Evolutionary conservation across 805 yeast genomes (phyloP).

Genomic region (Blastobotrys chiropterorum): DNA sequence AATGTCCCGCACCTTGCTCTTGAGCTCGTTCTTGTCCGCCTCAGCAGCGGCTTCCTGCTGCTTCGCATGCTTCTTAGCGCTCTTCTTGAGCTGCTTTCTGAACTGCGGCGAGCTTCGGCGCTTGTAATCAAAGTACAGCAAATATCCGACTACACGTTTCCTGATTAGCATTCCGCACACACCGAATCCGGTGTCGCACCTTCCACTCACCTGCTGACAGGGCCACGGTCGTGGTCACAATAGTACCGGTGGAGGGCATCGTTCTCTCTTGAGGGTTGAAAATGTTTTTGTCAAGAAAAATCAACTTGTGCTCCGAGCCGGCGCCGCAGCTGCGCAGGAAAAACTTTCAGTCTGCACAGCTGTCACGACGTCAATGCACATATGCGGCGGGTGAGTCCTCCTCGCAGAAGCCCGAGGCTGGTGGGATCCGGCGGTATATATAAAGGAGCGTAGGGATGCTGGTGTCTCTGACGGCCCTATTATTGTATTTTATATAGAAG

Average conservation of each 20-base stretch:
- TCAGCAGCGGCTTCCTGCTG: conserved; percentile 50
- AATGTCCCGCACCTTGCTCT: conserved; percentile 54
- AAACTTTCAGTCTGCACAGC: neutral
- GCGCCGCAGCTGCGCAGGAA: neutral
- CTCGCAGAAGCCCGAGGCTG: neutral
- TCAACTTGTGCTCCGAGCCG: neutral
- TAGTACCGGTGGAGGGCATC: conserved; percentile 31
- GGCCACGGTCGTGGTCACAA: conserved; percentile 27
- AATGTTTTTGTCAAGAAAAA: neutral
- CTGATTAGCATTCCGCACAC: too few relatives aligned
- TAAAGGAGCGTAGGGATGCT: too few relatives aligned
- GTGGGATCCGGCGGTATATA: neutral
- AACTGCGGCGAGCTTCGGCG: conserved; percentile 80
- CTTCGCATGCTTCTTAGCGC: conserved; percentile 55
- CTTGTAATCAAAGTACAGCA: conserved; percentile 83
- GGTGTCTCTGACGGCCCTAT: too few relatives aligned
- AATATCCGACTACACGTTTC: conserved; percentile 51
- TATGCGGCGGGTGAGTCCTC: neutral
- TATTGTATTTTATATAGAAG: too few relatives aligned
- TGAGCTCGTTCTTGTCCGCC: conserved; percentile 49
- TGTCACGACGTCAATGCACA: neutral
- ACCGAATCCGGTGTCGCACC: neutral
- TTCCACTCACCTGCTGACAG: conserved; percentile 23
- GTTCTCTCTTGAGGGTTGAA: neutral
- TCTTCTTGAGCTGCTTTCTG: conserved; percentile 66